phyloP scores from a whole-genome alignment of 106 monocot genomes.

The Dioscorea zingiberensis region DNA sequence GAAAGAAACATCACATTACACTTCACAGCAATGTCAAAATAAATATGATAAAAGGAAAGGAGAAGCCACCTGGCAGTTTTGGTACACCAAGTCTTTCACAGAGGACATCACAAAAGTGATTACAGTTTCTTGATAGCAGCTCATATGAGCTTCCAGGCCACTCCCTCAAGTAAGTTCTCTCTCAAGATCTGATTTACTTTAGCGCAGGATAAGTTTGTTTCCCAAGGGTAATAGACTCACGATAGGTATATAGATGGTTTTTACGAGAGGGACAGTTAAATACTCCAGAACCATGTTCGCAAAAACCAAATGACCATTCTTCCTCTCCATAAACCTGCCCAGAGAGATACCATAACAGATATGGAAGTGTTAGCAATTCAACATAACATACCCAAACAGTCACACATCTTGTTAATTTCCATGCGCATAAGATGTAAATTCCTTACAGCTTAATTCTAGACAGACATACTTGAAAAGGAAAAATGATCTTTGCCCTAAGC shows the following conservation, averaged over 20 bases:
- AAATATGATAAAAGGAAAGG: background rate
- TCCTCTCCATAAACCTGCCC: constrained; percentile 41
- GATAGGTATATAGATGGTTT: constrained; percentile 46
- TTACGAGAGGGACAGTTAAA: constrained; percentile 33
- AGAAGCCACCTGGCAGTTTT: constrained; percentile 37
- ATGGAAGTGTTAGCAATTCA: background rate
- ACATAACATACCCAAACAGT: background rate
- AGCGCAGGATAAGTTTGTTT: constrained; percentile 21
- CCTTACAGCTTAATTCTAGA: too few species aligned
- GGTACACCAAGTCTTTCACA: constrained; percentile 38
- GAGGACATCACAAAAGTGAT: constrained; percentile 40
- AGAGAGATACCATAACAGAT: background rate
- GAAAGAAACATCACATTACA: background rate
- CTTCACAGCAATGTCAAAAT: background rate
- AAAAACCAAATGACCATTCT: constrained; percentile 57
- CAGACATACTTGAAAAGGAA: too few species aligned
- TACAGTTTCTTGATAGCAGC: constrained; percentile 50
- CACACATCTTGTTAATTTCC: too few species aligned
- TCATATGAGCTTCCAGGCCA: constrained; percentile 51
- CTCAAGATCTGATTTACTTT: constrained; percentile 33
- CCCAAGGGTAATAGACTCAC: constrained; percentile 39
- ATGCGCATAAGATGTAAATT: too few species aligned
- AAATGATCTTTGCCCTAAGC: too few species aligned
- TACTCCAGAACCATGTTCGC: constrained; percentile 43
- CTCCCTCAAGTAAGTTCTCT: constrained; percentile 38